Evolutionary conservation across 345 rosid species (phyloP).

Genomic region (Melaleuca alternifolia): DNA sequence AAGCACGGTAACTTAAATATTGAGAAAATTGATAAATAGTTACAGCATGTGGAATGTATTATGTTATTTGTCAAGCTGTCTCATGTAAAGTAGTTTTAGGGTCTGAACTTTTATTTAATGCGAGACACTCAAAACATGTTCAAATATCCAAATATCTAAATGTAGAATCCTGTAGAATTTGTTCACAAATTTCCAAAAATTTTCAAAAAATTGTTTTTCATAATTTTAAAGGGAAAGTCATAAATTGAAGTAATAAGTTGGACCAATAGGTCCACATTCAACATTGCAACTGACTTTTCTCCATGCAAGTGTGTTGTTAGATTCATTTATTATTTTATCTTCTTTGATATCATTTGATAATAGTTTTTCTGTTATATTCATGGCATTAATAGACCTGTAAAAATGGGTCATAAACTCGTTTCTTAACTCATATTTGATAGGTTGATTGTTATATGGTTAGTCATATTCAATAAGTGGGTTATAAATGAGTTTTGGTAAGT

Average conservation of each 20-base stretch:
- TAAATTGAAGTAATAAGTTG: neutral
- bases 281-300: neutral
- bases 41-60: neutral
- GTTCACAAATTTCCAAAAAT: neutral
- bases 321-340: neutral
- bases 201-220: no score
- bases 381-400: no score
- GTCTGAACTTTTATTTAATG: neutral
- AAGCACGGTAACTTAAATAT: neutral
- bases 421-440: no score
- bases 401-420: no score
- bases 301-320: neutral
- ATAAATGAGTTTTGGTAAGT: no score
- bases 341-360: neutral
- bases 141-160: neutral
- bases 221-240: neutral
- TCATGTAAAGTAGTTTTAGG: neutral
- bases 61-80: neutral
- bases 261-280: neutral
- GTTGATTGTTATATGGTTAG: no score
- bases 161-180: neutral
- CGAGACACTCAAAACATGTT: neutral
- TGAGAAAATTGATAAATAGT: neutral
- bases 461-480: no score
- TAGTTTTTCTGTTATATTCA: neutral